phyloP scores from a whole-genome alignment of 371 early-diverging fungal genomes.

The Mucor lusitanicus region DNA sequence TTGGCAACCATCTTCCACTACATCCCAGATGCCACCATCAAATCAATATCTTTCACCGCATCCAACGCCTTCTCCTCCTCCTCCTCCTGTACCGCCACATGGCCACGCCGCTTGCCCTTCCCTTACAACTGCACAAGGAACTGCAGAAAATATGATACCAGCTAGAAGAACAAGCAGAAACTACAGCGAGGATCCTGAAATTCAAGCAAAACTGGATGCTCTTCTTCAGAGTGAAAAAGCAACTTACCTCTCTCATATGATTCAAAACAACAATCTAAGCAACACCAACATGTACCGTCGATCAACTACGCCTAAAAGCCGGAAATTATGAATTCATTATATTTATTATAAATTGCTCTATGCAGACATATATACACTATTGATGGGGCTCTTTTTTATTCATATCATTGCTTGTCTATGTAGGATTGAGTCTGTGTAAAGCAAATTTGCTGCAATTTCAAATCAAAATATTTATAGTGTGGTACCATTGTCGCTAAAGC shows the following conservation, averaged over 20 bases:
- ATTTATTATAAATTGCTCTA: neutral
- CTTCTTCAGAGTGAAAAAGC: slow-evolving; percentile 15
- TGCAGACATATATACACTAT: no score
- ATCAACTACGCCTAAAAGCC: neutral
- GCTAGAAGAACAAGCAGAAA: slow-evolving; percentile 29
- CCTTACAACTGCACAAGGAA: neutral
- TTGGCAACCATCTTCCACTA: slow-evolving; percentile 21
- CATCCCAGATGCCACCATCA: neutral
- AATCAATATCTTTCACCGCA: neutral
- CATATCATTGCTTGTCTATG: no score
- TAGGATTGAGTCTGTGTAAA: no score
- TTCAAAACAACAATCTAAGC: neutral
- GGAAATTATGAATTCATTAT: neutral
- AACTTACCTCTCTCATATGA: neutral
- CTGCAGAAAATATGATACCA: slow-evolving; percentile 15
- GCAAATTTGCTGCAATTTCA: no score
- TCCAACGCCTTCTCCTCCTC: no score
- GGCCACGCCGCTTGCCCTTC: neutral
- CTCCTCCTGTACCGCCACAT: neutral
- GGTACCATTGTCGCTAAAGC: no score
- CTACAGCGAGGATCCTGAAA: slow-evolving; percentile 24
- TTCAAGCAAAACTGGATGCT: slow-evolving; percentile 25
- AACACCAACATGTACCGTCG: neutral
- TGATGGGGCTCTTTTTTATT: no score
- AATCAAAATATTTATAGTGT: no score